phyloP scores from a whole-genome alignment of 345 rosid genomes.

The Garcia nutans region DNA sequence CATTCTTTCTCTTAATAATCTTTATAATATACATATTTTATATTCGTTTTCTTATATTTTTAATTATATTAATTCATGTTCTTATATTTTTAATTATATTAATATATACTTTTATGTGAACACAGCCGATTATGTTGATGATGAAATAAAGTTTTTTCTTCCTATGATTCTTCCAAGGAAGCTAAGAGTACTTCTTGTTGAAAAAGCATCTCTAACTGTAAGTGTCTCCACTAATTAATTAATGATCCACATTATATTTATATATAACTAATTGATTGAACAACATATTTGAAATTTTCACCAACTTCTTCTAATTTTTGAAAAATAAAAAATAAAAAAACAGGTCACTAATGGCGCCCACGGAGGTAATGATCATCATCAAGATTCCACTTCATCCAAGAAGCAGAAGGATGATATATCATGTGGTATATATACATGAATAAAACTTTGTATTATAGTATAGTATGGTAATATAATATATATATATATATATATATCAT shows the following conservation, averaged over 20 bases:
- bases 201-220: conserved; percentile 21
- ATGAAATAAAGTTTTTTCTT: conserved; percentile 7
- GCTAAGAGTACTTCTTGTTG: conserved; percentile 27
- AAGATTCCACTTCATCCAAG: conserved; percentile 1
- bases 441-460: no score
- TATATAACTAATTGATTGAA: background rate
- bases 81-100: no score
- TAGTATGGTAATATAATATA: no score
- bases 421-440: conserved; percentile 6
- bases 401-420: conserved; percentile 5
- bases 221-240: background rate
- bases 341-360: conserved; percentile 14
- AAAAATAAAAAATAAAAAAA: background rate
- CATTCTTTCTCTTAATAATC: no score
- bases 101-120: background rate
- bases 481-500: no score
- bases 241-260: background rate
- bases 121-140: conserved; percentile 5
- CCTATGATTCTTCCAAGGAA: conserved; percentile 38
- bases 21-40: no score
- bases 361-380: background rate
- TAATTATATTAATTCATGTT: no score
- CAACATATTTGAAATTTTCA: no score
- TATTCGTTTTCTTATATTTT: no score
- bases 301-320: background rate